These are phyloP conservation scores for Diaporthe batatas DNA, from an alignment of 2,329 filamentous ascomycete species.

Conservation along the genomic window DNA sequence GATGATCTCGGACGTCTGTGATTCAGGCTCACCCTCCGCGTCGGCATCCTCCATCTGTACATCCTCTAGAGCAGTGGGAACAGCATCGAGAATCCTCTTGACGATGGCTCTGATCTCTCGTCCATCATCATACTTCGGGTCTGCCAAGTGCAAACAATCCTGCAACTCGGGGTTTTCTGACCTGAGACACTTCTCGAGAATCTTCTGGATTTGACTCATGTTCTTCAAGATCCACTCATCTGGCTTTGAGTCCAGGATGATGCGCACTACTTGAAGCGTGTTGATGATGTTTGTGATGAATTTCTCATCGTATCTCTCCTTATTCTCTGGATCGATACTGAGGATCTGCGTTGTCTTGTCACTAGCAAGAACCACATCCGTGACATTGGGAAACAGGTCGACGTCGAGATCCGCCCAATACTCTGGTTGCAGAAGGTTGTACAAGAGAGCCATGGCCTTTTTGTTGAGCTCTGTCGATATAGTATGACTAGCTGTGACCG, in stretches of 20 bases:
- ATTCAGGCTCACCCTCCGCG: slow-evolving; percentile 86
- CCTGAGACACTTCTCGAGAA: slow-evolving; percentile 89
- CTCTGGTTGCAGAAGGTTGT: slow-evolving; percentile 85
- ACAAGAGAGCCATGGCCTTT: slow-evolving; percentile 84
- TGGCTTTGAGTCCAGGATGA: slow-evolving; percentile 87
- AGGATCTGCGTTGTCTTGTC: slow-evolving; percentile 79
- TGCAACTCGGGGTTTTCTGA: slow-evolving; percentile 94
- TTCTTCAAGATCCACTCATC: slow-evolving; percentile 92
- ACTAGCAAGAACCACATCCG: slow-evolving; percentile 84
- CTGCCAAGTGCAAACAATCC: slow-evolving; percentile 85
- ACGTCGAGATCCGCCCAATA: slow-evolving; percentile 95
- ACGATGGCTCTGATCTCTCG: slow-evolving; percentile 81
- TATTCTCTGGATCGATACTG: slow-evolving; percentile 70
- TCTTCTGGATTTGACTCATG: slow-evolving; percentile 82
- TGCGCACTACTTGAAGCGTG: slow-evolving; percentile 89
- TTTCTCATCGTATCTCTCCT: slow-evolving; percentile 84
- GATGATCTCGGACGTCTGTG: slow-evolving; percentile 87
- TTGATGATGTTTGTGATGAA: slow-evolving; percentile 92
- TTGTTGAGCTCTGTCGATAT: slow-evolving; percentile 83
- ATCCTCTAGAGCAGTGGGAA: slow-evolving; percentile 75
- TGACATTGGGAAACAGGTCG: slow-evolving; percentile 91
- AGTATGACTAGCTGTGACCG: slow-evolving; percentile 61
- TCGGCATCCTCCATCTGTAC: slow-evolving; percentile 80
- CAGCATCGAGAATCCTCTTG: slow-evolving; percentile 86
- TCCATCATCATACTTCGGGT: slow-evolving; percentile 77